These are phyloP conservation scores for Polygonum maritimum DNA, from an alignment of 148 eudicot genomes.

Conservation along the genomic window DNA sequence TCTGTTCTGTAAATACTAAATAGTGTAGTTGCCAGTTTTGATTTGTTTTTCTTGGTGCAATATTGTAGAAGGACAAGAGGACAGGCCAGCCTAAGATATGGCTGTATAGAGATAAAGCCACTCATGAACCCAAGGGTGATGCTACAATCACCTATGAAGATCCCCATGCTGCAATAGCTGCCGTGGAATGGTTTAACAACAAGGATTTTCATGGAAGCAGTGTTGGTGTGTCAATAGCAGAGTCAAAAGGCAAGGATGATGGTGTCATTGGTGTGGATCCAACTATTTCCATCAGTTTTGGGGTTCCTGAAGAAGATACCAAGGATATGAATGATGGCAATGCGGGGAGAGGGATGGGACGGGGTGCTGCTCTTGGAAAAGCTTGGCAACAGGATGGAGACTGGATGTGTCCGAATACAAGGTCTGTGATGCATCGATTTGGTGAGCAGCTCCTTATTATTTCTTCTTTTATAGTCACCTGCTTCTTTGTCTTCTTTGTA, in stretches of 20 bases:
- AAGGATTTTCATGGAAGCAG: constrained; percentile 80
- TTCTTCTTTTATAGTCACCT: not conserved
- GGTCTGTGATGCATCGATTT: constrained; percentile 91
- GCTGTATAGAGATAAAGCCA: constrained; percentile 79
- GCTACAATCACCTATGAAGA: constrained; percentile 96
- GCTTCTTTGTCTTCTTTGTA: not conserved
- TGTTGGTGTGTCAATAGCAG: constrained; percentile 78
- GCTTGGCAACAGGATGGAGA: constrained; percentile 99
- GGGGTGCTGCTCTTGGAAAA: constrained; percentile 69
- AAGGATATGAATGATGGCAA: constrained; percentile 32
- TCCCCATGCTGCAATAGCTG: constrained; percentile 95
- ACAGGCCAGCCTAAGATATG: constrained; percentile 91
- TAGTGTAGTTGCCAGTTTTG: not conserved
- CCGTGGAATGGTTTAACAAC: constrained; percentile 95
- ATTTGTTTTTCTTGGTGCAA: not conserved
- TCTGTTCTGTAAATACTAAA: not conserved
- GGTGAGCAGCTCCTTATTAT: constrained; percentile 85
- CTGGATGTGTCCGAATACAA: constrained; percentile 97
- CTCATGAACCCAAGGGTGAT: constrained; percentile 95
- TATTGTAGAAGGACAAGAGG: constrained; percentile 74
- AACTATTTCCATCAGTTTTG: constrained; percentile 27
- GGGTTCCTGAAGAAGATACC: constrained; percentile 36
- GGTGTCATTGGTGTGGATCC: constrained; percentile 23
- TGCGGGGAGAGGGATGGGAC: constrained; percentile 70
- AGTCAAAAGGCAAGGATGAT: constrained; percentile 84